Evolutionary conservation across 345 rosid species (phyloP), one percentile per base, ranked within the genome.

Genomic region (Salix purpurea): DNA sequence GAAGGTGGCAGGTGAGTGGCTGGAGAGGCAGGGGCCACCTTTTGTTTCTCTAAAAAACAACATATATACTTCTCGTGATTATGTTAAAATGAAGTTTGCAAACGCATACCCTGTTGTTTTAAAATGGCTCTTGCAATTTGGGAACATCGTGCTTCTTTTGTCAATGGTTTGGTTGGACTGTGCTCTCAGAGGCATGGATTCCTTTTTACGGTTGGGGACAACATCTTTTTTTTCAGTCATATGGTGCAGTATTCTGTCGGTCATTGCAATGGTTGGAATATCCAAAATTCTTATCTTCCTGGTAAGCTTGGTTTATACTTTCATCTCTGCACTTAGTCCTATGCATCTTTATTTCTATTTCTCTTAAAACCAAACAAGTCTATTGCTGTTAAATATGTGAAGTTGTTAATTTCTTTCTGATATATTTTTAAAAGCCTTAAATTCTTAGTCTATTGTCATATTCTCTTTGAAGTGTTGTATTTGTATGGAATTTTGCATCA

Each of bases 211-310:
- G 70, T 84, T 96, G 93, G 97, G 98, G 75, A 93, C 96, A 19
- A 79, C 94, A 40, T 91, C 97, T 6, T 88, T 93, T 83, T 91
- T 92, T 83, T 90, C 93, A 15, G 80, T 92, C 78, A 77, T 96
- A 77, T 96, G 98, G 99, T 93, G 97, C 83, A 89, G 98, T 84
- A 84, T 91, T 74, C 84, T 96, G 80, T 92, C 99, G 60, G 83
- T 84, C 48, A 82, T 92, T 81, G 89, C 92, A 21, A 90, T 93
- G 98, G 87, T 82, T 54, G 99, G 99, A 78, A 76, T 88, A 74
- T 67, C 81, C 83, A 96, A 88, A 82, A 91, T 93, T 83, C 82
- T 92, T 66, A 39, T 92, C 81, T 78, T 86, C 78, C 77, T 84
- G 92, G 99, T 96, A 87, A 88, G 99, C 69, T 34, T 54, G 61